Evolutionary conservation across 192 early-diverging fungal genomes (phyloP).

Genomic region (Geranomyces variabilis): DNA sequence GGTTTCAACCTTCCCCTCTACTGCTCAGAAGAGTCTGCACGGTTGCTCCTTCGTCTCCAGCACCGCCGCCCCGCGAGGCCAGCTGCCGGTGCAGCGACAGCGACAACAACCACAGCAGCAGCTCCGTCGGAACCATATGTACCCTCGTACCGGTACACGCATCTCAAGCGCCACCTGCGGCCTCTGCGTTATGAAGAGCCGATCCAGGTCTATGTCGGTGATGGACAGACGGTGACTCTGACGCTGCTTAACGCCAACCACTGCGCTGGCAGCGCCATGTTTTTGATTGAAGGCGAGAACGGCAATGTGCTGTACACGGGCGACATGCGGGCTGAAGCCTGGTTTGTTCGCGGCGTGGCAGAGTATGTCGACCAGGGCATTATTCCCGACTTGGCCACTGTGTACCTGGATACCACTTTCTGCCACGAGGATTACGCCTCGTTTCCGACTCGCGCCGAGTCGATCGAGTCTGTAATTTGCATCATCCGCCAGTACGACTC

Average conservation of each 20-base stretch:
- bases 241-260: conserved; percentile 54
- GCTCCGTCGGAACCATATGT: not conserved
- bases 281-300: conserved; percentile 44
- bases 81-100: not conserved
- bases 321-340: conserved; percentile 42
- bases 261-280: conserved; percentile 58
- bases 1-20: conserved; percentile 46
- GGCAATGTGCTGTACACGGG: conserved; percentile 42
- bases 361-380: conserved; percentile 28
- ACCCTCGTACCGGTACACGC: not conserved
- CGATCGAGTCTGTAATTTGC: conserved; percentile 3
- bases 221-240: conserved; percentile 37
- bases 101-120: not conserved
- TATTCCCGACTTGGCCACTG: conserved; percentile 25
- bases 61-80: conserved; percentile 13
- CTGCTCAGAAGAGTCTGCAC: conserved; percentile 53
- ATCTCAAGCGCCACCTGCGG: not conserved
- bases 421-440: conserved; percentile 36
- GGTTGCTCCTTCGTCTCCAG: conserved; percentile 38
- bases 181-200: conserved; percentile 13
- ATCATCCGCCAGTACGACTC: conserved; percentile 26
- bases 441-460: conserved; percentile 45
- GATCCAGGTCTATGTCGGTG: conserved; percentile 32
- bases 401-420: conserved; percentile 59
- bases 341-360: conserved; percentile 32